Base-by-base conservation (phyloP, 192 early-diverging fungal genomes). In the Obelidium mucronatum region DNA sequence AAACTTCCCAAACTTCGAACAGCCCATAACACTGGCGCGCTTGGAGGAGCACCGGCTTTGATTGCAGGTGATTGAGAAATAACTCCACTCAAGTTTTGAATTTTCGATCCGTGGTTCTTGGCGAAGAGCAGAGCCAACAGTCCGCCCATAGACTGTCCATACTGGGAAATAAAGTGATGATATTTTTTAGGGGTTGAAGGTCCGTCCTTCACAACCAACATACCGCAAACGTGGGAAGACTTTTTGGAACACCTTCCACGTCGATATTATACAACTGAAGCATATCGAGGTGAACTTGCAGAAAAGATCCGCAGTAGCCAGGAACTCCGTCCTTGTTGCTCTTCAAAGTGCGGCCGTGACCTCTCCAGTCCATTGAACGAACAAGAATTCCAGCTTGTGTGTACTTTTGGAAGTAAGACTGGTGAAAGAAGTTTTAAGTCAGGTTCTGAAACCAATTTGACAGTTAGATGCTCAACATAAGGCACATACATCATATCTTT, bases 291-390 rank as follows among this genome's bases (percentile, higher is more conserved):
- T 75, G 73, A 30, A 83, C 82, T 37, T 82, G 30, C 22, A 67
- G 58, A 31, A 79, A 78, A 19, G 61, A 54, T 8, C 15, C n/a
- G 63, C 22, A 11, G 64, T 51, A 66, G n/a, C 66, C 63, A 22
- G 44, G 74, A 52, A 68, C 34, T 13, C 56, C 62, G 8, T 54
- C 24, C 22, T 60, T 75, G 58, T 79, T 71, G 82, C 80, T 30
- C 69, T 82, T 82, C 53, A 80, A 83, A 36, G 92, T 93, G 70
- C 89, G 67, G 22, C 92, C 92, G 67, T 85, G 90, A 35, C 92
- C 92, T 52, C 92, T 79, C 74, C 91, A 90, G 76, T 93, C 91
- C 65, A 80, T 88, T 15, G 72, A 85, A 35, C 81, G 80, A 75
- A 87, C 82, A 62, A 88, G 77, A 68, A 94, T 87, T 1, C 87